Base-by-base conservation (phyloP, 2,329 filamentous ascomycete genomes). In the Cryphonectria japonica region DNA sequence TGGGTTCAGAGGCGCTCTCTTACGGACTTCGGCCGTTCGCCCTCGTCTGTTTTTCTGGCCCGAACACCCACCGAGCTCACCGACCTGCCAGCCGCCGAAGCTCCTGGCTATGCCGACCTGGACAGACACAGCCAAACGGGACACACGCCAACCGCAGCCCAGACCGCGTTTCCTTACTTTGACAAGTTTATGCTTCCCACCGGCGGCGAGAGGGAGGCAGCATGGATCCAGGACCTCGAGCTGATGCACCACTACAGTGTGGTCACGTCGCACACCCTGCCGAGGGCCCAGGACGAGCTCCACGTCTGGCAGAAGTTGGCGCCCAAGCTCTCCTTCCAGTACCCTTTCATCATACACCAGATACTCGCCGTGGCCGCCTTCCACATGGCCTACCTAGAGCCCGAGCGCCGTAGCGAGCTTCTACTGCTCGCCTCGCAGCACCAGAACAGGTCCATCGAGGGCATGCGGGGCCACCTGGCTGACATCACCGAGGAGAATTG, bases 171-270 rank as follows among this genome's bases (percentile, higher is more conserved):
- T 26, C 66, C 66, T 1, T 71, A 71, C 32, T 71, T 71, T 37
- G 70, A 71, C 67, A 71, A 71, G 54, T 71, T 71, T 46, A 69
- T 71, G 70, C 62, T 69, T 6, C 70, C 70, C 9, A 54, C 69
- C 43, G 67, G 70, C 52, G 62, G 67, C 54, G 66, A 71, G 67
- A 60, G 66, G 32, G 70, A 71, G 62, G 67, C 70, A 11, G 70
- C 70, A 11, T 82, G 80, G 66, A 79, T 78, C 5, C 80, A 79
- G 67, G 80, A 82, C 69, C 70, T 82, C 8, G 80, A 81, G 59
- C 69, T 80, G 16, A 79, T 79, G 61, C 77, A 80, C 46, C 79
- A 81, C 59, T 80, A 74, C 57, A 68, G 46, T 22, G 73, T 73
- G 2, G 59, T 59, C 19, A 71, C 79, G 0, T 79, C 74, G 63